Base-by-base conservation (phyloP, 805 yeast genomes). In the Clavispora carvajalis region DNA sequence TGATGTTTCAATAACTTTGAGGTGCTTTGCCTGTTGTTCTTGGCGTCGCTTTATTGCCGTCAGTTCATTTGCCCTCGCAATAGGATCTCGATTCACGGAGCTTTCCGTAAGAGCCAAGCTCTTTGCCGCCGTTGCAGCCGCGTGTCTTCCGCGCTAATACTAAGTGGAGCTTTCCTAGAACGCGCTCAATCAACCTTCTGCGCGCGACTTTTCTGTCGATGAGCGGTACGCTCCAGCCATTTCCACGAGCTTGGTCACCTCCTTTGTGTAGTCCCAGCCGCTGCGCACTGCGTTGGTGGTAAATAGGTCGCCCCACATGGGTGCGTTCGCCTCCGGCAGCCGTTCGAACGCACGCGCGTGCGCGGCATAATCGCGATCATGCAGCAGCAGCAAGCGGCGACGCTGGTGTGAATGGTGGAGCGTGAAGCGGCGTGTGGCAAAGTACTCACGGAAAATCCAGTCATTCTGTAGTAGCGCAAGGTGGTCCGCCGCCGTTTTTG, bases 391-490 rank as follows among this genome's bases (percentile, higher is more conserved):
- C 19, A 54, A 40, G 12, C 44, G 31, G n/a, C 45, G 34, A 40
- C 63, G 37, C 44, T 65, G 69, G 5, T 43, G 22, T 21, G 51
- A 53, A 47, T 66, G 72, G 33, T 48, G 47, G n/a, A 43, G 42
- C 1, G 71, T 61, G 35, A 54, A 48, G 16, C 54, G 41, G 31
- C 40, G 41, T 5, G 59, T 50, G 22, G 40, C 44, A n/a, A 49
- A 31, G 39, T 51, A 64, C 24, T 59, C 60, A 36, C 53, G 54
- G 33, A 66, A 53, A 15, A 65, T 41, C 18, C 42, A 40, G 34
- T 52, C 49, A 37, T 60, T 47, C 18, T 51, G 43, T n/a, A 66
- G 40, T 10, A 66, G 45, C 21, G 59, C 56, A 12, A 48, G 26
- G 42, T 59, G 51, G 40, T 63, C 67, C 7, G 53, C 44, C n/a